phyloP scores from a whole-genome alignment of 176 grass and related monocot species.

The Poa annua region DNA sequence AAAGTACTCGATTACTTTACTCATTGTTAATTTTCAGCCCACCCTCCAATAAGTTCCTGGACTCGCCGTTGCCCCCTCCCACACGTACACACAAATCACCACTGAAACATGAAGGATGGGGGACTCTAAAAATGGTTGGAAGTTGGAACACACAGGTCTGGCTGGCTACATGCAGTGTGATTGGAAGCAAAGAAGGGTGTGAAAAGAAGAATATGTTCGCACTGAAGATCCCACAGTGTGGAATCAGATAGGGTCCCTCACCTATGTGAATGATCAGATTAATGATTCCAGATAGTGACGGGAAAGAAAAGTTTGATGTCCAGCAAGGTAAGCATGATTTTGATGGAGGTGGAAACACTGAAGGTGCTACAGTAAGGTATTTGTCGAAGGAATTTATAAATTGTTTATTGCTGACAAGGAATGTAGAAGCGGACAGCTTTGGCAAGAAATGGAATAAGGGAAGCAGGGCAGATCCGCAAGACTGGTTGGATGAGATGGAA shows the following conservation, averaged over 20 bases:
- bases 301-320: not conserved
- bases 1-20: too few species aligned
- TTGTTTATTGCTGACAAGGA: not conserved
- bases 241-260: not conserved
- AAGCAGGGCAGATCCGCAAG: not conserved
- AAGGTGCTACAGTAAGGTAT: not conserved
- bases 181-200: not conserved
- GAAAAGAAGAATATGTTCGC: not conserved
- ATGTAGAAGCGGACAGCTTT: not conserved
- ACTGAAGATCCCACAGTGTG: not conserved
- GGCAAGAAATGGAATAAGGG: slow-evolving; percentile 1
- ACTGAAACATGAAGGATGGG: not conserved
- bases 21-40: too few species aligned
- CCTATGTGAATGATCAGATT: not conserved
- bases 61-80: not conserved
- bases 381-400: not conserved
- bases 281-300: not conserved
- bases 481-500: too few species aligned
- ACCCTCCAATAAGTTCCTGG: too few species aligned
- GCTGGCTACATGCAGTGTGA: not conserved
- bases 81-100: not conserved
- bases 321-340: not conserved
- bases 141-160: not conserved
- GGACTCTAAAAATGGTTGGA: not conserved
- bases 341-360: not conserved